Base-by-base conservation (phyloP, 139 green algal species). In the Desmodesmus armatus region DNA sequence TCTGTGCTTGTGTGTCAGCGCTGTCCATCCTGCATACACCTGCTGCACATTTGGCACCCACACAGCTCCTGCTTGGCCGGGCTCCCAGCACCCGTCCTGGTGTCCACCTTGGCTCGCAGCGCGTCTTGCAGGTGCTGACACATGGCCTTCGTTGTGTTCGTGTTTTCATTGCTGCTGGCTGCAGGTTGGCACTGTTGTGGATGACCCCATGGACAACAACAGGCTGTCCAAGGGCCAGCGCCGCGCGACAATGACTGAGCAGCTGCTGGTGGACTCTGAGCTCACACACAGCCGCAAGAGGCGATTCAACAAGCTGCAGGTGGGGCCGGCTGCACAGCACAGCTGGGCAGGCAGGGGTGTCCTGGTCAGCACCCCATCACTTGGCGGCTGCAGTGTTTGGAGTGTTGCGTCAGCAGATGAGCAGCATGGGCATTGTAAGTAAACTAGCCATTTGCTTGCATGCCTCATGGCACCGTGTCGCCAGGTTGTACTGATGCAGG, bases 141-240 rank as follows among this genome's bases (percentile, higher is more conserved):
- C n/a, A n/a, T n/a, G n/a, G n/a, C n/a, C n/a, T n/a, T n/a, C n/a
- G n/a, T n/a, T n/a, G n/a, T n/a, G n/a, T n/a, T n/a, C n/a, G n/a
- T n/a, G n/a, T n/a, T n/a, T n/a, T n/a, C n/a, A n/a, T 27, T 69
- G 60, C 60, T 39, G 60, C 60, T 69, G 27, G n/a, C n/a, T n/a
- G n/a, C 89, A 96, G 75, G 92, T 97, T 21, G 96, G 96, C 23
- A 97, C 92, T 0, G 95, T 98, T 9, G 80, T 98, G 27, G 93
- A 96, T 78, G 91, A 90, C 55, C 66, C 93, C 1, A 35, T 85
- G 2, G 95, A 98, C 27, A 91, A 86, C 23, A 88, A 83, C 23
- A 87, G 91, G 25, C 76, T 94, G 37, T 84, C 67, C 4, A 47
- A 66, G 7, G 47, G 51, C 0, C 69, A 94, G 91, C 87, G 87